Evolutionary conservation across 2,329 filamentous ascomycete species (phyloP).

Genomic region (Botryotinia calthae): DNA sequence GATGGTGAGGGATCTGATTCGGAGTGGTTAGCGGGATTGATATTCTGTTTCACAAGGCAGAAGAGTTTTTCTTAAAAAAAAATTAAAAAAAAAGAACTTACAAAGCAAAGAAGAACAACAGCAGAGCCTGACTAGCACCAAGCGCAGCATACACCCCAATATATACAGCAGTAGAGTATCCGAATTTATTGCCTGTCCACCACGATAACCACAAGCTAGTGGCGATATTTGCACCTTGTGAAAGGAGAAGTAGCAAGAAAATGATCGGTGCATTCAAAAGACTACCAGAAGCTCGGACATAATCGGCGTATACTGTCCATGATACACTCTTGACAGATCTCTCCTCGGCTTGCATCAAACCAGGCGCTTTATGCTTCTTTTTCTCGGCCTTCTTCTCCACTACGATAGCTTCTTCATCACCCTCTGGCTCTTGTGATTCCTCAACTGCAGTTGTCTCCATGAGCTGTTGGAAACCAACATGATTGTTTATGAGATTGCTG

Average conservation of each 20-base stretch:
- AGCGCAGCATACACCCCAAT: constrained; percentile 71
- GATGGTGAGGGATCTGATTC: constrained; percentile 59
- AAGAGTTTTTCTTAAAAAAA: no score
- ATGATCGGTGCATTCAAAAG: constrained; percentile 56
- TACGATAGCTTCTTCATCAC: constrained; percentile 48
- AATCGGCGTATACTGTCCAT: constrained; percentile 63
- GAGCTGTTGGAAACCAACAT: constrained; percentile 72
- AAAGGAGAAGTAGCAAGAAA: constrained; percentile 52
- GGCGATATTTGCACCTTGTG: constrained; percentile 80
- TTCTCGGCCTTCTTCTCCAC: constrained; percentile 46
- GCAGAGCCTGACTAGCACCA: constrained; percentile 65
- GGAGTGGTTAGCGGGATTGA: neutral
- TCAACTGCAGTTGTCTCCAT: constrained; percentile 83
- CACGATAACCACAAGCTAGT: constrained; percentile 74
- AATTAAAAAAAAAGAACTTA: neutral
- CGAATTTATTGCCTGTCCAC: constrained; percentile 51
- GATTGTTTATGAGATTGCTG: constrained; percentile 76
- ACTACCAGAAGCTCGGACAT: constrained; percentile 60
- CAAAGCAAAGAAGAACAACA: constrained; percentile 81
- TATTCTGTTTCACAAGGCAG: neutral
- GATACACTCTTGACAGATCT: constrained; percentile 62
- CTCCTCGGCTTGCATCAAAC: constrained; percentile 71
- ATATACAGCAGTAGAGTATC: constrained; percentile 65
- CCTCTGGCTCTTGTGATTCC: constrained; percentile 55
- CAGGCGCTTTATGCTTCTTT: constrained; percentile 51